A percentile compares a stretch with the other conserved stretches of the same genome.
These are phyloP conservation scores for Hibiscus trionum DNA, from an alignment of 345 rosid genomes.

Conservation along the genomic window DNA sequence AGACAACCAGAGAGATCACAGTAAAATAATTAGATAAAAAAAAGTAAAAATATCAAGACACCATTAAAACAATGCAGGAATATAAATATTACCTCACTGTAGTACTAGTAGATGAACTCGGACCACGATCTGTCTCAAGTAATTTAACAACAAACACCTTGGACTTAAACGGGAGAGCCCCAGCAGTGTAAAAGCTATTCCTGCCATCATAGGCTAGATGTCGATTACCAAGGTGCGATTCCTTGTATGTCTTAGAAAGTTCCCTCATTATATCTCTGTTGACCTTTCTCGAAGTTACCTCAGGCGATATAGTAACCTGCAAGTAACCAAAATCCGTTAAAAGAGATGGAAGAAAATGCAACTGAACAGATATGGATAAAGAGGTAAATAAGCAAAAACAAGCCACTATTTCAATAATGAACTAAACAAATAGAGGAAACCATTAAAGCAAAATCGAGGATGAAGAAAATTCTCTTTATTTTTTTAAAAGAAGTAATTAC, in stretches of 20 bases:
- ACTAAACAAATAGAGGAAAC: too few relatives aligned
- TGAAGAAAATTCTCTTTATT: too few relatives aligned
- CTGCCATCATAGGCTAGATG: slow-evolving; percentile 63
- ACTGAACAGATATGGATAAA: too few relatives aligned
- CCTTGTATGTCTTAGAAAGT: slow-evolving; percentile 11
- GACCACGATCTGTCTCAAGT: slow-evolving; percentile 12
- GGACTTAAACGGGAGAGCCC: slow-evolving; percentile 48
- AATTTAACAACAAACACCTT: slow-evolving; percentile 49
- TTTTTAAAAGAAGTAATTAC: too few relatives aligned
- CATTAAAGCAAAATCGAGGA: too few relatives aligned
- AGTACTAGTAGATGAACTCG: slow-evolving; percentile 10
- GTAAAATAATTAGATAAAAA: neutral
- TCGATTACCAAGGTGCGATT: slow-evolving; percentile 30
- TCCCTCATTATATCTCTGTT: slow-evolving; percentile 30
- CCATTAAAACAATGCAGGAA: neutral
- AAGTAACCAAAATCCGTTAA: neutral
- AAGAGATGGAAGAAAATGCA: neutral
- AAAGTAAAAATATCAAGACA: neutral
- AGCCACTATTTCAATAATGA: too few relatives aligned
- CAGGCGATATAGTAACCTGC: slow-evolving; percentile 58
- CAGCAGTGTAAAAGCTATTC: slow-evolving; percentile 65
- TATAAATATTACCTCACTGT: slow-evolving; percentile 18
- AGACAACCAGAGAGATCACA: neutral
- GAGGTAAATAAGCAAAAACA: too few relatives aligned
- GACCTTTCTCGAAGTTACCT: slow-evolving; percentile 31